These are phyloP conservation scores for Solanum lycopersicoides DNA, from an alignment of 257 asterid genomes.

Conservation along the genomic window DNA sequence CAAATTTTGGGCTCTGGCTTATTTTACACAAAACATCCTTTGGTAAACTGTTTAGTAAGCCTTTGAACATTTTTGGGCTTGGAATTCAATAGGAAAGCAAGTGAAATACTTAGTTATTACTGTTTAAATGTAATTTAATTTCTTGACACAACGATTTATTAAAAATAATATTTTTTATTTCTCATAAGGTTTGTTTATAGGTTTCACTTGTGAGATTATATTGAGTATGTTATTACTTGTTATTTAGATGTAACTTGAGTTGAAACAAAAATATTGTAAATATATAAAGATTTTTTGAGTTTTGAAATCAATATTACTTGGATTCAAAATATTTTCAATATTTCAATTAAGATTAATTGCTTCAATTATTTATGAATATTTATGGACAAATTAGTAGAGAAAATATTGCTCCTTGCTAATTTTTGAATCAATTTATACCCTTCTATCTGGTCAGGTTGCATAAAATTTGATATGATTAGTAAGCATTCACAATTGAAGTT, in stretches of 20 bases:
- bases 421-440: no score
- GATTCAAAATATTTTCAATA: background rate
- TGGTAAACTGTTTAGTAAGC: background rate
- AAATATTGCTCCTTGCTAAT: background rate
- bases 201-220: rapidly evolving
- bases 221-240: background rate
- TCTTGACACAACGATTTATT: rapidly evolving
- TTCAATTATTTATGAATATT: background rate
- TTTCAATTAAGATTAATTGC: background rate
- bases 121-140: background rate
- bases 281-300: background rate
- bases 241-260: background rate
- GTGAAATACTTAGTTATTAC: background rate
- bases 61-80: background rate
- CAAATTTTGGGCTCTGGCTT: background rate
- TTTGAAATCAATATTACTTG: background rate
- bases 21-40: background rate
- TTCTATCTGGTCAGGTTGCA: no score
- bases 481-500: no score
- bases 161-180: no score
- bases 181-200: no score
- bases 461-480: no score
- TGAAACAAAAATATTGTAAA: background rate
- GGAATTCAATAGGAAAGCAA: background rate
- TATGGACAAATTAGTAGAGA: background rate